Percentiles rank a stretch among this genome's conserved stretches.
Conservation (phyloP, 2,329 filamentous ascomycete species). For the Cladobotryum protrusum region DNA sequence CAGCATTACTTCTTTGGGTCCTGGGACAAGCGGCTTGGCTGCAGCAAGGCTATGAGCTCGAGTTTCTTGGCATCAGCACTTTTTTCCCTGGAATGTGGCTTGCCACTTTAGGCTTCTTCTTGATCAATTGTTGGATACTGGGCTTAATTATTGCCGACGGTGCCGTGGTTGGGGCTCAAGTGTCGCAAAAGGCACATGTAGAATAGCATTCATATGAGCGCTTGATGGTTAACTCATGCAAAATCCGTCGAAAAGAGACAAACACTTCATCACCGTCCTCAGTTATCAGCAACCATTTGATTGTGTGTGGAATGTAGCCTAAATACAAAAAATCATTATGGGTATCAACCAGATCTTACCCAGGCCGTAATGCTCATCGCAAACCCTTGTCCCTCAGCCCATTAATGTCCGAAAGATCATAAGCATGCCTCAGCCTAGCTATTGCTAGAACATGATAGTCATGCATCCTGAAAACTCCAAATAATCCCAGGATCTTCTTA, state of each 20-base stretch:
- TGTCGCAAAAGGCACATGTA: slow-evolving; percentile 16
- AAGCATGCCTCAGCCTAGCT: slow-evolving; percentile 4
- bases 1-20: slow-evolving; percentile 67
- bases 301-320: neutral
- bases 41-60: slow-evolving; percentile 67
- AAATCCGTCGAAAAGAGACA: too few relatives aligned
- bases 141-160: slow-evolving; percentile 70
- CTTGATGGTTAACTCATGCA: neutral
- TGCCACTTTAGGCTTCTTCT: slow-evolving; percentile 71
- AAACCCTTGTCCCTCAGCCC: neutral
- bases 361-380: slow-evolving; percentile 5
- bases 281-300: neutral
- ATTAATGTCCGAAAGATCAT: slow-evolving; percentile 3
- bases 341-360: slow-evolving; percentile 10
- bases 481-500: slow-evolving; percentile 10
- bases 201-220: slow-evolving; percentile 16
- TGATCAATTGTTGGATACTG: slow-evolving; percentile 81
- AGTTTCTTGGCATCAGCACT: slow-evolving; percentile 74
- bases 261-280: too few relatives aligned
- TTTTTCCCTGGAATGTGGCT: slow-evolving; percentile 82
- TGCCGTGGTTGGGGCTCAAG: slow-evolving; percentile 9
- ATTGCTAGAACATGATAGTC: slow-evolving; percentile 12
- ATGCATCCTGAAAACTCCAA: slow-evolving; percentile 23
- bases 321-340: slow-evolving; percentile 8
- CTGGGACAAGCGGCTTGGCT: slow-evolving; percentile 68